Evolutionary conservation across 176 grass and related monocot species (phyloP), one percentile per base, ranked within the genome.

Genomic region (Oryza longistaminata): DNA sequence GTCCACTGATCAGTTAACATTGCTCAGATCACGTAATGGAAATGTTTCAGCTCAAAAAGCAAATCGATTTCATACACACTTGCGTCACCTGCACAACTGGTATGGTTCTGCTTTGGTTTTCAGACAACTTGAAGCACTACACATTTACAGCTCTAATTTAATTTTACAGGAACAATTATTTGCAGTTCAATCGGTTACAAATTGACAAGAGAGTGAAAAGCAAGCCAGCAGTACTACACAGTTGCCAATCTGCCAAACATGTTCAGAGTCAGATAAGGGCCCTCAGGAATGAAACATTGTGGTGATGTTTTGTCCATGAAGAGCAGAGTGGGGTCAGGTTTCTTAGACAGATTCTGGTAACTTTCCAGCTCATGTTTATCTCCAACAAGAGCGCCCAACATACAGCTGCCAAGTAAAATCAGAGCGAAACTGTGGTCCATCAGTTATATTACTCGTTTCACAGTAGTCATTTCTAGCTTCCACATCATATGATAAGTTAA

Each of bases 241-340:
- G 8, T 43, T 19, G 6, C 6, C 25, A 83, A 39, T 24, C 61
- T 12, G 10, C 6, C 25, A 74, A 39, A 42, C 0, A 34, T 22
- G 70, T 64, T 65, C 70, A 73, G 0, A 10, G 39, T 10, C 53
- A 73, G 70, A 35, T 34, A 27, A 44, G 24, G 24, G 6, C 4
- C 4, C 24, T 61, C 75, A 77, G 53, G 69, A 27, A 27, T 15
- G 10, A 15, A 61, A 34, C 53, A 73, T 83, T 43, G 24, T 46
- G 69, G 33, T 74, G 70, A n/a, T 82, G 70, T 5, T 37, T 48
- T 71, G 70, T 67, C 50, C 34, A 61, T 82, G 52, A 3, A 31
- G 50, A 73, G 34, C 9, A 29, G n/a, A 43, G 80, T 62, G 68
- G 68, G 68, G 52, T 62, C 80, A 73, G 58, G 68, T 35, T 35